phyloP scores from a whole-genome alignment of 2,329 filamentous ascomycete species.

The Trichoderma oligosporum region DNA sequence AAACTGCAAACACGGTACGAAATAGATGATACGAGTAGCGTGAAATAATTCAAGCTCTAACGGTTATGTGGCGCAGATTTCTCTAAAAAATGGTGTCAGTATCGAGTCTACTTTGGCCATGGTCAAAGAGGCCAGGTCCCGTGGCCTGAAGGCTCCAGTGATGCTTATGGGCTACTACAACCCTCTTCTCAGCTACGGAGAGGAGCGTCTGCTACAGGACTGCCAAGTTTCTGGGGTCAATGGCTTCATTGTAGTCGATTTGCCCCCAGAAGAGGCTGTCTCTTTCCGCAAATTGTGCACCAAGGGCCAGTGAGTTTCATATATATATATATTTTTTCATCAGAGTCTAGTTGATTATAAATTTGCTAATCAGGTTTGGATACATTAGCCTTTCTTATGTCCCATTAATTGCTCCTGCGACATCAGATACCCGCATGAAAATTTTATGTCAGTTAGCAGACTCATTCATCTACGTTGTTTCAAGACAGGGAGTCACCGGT shows the following conservation, averaged over 20 bases:
- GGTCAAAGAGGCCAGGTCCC: slow-evolving; percentile 72
- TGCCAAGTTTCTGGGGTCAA: slow-evolving; percentile 82
- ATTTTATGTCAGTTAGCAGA: slow-evolving; percentile 94
- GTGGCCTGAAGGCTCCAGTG: slow-evolving; percentile 76
- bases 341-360: too few species aligned
- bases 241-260: slow-evolving; percentile 93
- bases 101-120: slow-evolving; percentile 76
- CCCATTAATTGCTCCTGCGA: slow-evolving; percentile 91
- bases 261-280: slow-evolving; percentile 93
- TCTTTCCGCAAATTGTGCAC: slow-evolving; percentile 84
- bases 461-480: slow-evolving; percentile 98
- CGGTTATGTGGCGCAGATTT: slow-evolving; percentile 43
- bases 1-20: slow-evolving; percentile 81
- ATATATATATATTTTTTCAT: too few species aligned
- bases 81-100: slow-evolving; percentile 83
- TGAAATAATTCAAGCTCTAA: not conserved
- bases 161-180: slow-evolving; percentile 99
- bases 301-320: slow-evolving; percentile 60
- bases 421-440: slow-evolving; percentile 90
- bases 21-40: not conserved
- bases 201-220: slow-evolving; percentile 82
- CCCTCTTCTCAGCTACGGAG: slow-evolving; percentile 88
- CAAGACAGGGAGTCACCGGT: slow-evolving; percentile 93
- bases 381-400: slow-evolving; percentile 76
- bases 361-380: not conserved